Conservation (phyloP, 495 filamentous ascomycete species). For the Aspergillus steynii region DNA sequence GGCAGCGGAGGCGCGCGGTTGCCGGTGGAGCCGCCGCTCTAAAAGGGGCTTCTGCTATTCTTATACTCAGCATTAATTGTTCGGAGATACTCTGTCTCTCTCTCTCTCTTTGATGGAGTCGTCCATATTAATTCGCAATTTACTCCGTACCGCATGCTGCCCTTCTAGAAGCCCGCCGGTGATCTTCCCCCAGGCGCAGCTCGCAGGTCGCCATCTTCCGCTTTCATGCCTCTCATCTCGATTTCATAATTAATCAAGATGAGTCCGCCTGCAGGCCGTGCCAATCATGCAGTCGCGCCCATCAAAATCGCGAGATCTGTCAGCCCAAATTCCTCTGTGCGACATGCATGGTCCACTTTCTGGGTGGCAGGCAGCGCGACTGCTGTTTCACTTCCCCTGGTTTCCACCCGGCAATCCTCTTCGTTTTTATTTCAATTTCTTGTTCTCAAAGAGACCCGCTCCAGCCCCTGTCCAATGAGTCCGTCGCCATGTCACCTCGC, state of each 20-base stretch:
- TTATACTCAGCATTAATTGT: neutral
- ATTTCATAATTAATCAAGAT: neutral
- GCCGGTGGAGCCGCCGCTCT: neutral
- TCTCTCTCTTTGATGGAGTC: neutral
- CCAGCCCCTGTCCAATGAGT: neutral
- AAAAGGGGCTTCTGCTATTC: conserved; percentile 1
- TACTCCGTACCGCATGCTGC: too few relatives aligned
- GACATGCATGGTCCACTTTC: neutral
- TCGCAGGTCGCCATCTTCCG: too few relatives aligned
- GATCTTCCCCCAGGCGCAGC: too few relatives aligned
- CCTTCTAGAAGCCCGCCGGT: too few relatives aligned
- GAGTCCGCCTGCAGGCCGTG: too few relatives aligned
- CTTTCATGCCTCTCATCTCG: too few relatives aligned
- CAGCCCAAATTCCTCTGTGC: neutral
- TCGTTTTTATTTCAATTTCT: neutral
- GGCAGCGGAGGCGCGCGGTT: too few relatives aligned
- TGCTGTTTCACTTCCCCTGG: neutral
- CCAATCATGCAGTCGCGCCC: neutral
- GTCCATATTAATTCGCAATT: too few relatives aligned
- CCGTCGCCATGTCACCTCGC: neutral
- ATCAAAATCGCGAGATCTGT: neutral
- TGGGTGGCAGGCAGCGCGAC: neutral
- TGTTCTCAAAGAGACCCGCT: neutral
- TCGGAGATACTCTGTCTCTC: too few relatives aligned
- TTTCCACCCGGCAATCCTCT: neutral